Conservation (phyloP, 2,329 filamentous ascomycete species). For the Penicillium sp. region DNA sequence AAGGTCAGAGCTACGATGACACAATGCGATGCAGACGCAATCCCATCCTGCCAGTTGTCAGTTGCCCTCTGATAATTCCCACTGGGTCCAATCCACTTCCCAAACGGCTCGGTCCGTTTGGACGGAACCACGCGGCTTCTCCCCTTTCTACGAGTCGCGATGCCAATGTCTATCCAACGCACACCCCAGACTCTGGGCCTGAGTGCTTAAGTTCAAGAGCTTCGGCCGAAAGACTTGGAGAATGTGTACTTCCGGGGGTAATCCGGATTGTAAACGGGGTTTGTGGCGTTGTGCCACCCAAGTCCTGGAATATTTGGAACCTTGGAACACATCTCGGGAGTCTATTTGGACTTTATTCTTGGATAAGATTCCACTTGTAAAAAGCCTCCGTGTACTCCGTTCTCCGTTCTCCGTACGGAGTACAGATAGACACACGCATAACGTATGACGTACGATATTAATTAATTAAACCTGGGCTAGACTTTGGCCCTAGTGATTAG, state of each 20-base stretch:
- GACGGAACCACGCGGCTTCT: constrained; percentile 5
- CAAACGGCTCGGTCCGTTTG: constrained; percentile 8
- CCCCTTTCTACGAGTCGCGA: neutral
- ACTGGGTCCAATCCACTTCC: neutral
- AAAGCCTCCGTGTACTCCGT: neutral
- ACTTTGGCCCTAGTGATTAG: neutral
- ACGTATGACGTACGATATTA: neutral
- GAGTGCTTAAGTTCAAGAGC: neutral
- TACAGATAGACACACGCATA: neutral
- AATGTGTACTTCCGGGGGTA: neutral
- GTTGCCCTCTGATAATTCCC: neutral
- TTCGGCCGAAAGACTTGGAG: neutral
- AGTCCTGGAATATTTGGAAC: neutral
- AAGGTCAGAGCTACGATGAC: neutral
- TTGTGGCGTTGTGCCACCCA: constrained; percentile 1
- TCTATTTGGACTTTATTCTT: neutral
- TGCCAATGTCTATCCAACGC: neutral
- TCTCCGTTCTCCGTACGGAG: neutral
- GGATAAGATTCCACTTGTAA: neutral
- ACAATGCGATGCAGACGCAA: neutral
- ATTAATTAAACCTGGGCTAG: neutral
- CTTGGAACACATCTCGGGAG: neutral
- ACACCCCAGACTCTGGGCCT: neutral
- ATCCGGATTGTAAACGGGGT: neutral
- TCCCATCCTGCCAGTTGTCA: neutral